phyloP scores from a whole-genome alignment of 2,329 filamentous ascomycete species.

The Calonectria leucothoes region DNA sequence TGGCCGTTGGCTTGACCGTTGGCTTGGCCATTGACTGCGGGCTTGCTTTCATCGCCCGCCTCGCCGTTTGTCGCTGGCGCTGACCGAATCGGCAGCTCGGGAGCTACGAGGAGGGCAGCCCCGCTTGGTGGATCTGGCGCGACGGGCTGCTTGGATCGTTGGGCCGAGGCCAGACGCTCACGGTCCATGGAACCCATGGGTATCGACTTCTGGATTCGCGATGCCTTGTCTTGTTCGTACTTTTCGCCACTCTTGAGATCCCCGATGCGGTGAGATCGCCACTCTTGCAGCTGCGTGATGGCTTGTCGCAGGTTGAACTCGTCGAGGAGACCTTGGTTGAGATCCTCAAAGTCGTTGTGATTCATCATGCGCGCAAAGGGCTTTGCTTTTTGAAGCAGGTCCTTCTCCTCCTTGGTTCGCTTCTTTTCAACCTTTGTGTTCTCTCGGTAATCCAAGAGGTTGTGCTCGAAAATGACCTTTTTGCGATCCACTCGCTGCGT shows the following conservation, averaged over 20 bases:
- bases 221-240: conserved; percentile 89
- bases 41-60: conserved; percentile 62
- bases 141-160: conserved; percentile 75
- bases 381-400: conserved; percentile 92
- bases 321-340: conserved; percentile 87
- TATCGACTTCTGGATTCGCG: conserved; percentile 75
- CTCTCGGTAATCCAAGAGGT: conserved; percentile 91
- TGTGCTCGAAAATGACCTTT: conserved; percentile 96
- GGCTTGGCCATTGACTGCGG: conserved; percentile 63
- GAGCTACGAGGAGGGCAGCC: conserved; percentile 80
- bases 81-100: conserved; percentile 77
- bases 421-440: conserved; percentile 93
- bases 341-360: conserved; percentile 86
- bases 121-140: conserved; percentile 79
- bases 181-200: conserved; percentile 88
- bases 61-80: conserved; percentile 50
- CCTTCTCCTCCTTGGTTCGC: conserved; percentile 93
- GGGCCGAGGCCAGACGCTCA: conserved; percentile 77
- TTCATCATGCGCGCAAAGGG: conserved; percentile 98
- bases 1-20: conserved; percentile 57
- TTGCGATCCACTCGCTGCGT: conserved; percentile 94
- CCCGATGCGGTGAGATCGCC: conserved; percentile 86
- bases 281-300: conserved; percentile 92
- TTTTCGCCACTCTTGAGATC: conserved; percentile 90
- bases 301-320: conserved; percentile 93